phyloP scores from a whole-genome alignment of 305 asterid species.

The Rubia peregrina region DNA sequence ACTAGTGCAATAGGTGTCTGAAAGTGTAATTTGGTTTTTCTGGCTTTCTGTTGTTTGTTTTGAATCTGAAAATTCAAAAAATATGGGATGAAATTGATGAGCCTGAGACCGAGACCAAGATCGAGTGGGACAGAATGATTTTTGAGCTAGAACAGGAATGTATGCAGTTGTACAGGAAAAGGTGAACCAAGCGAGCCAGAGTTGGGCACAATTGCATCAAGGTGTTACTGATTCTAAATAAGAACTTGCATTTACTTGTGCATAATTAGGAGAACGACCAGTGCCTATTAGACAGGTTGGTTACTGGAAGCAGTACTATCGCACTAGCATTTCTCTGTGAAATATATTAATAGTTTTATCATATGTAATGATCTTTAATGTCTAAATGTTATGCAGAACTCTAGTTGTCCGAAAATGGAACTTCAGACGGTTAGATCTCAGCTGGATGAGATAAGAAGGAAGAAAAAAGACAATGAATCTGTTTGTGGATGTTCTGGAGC shows the following conservation, averaged over 20 bases:
- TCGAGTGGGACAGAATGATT: slow-evolving; percentile 79
- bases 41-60: neutral
- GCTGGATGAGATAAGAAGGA: slow-evolving; percentile 57
- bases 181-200: slow-evolving; percentile 68
- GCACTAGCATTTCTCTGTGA: neutral
- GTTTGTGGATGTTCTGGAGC: slow-evolving; percentile 53
- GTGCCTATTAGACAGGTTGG: slow-evolving; percentile 47
- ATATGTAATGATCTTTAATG: neutral
- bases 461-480: slow-evolving; percentile 50
- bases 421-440: slow-evolving; percentile 54
- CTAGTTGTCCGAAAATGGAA: slow-evolving; percentile 56
- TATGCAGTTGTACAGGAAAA: slow-evolving; percentile 68
- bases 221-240: slow-evolving; percentile 69
- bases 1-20: neutral
- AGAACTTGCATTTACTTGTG: slow-evolving; percentile 51
- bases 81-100: slow-evolving; percentile 95
- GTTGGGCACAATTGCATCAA: slow-evolving; percentile 68
- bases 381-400: slow-evolving; percentile 38
- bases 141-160: slow-evolving; percentile 84
- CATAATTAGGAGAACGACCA: slow-evolving; percentile 62
- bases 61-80: slow-evolving; percentile 38
- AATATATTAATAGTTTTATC: neutral
- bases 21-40: neutral
- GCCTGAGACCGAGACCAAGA: slow-evolving; percentile 47
- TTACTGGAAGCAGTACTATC: neutral